phyloP scores from a whole-genome alignment of 2,329 filamentous ascomycete genomes.

The Colletotrichum karsti region DNA sequence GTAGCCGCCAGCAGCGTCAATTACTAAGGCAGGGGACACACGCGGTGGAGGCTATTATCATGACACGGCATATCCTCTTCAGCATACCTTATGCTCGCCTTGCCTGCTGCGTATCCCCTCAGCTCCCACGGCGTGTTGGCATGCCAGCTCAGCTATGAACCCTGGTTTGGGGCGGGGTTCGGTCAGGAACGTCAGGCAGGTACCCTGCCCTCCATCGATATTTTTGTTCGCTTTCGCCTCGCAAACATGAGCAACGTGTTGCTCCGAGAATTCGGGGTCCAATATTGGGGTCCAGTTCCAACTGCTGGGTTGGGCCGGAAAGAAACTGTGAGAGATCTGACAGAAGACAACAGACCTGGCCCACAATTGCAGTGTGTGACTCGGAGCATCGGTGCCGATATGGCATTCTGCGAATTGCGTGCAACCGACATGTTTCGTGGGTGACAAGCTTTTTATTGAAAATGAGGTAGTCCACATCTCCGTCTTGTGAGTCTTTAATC shows the following conservation, averaged over 20 bases:
- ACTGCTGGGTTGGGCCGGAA: constrained; percentile 5
- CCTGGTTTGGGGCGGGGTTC: not conserved
- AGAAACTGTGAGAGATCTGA: not conserved
- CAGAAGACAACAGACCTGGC: not conserved
- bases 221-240: not conserved
- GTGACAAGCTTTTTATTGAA: not conserved
- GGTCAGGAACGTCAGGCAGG: not conserved
- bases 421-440: not conserved
- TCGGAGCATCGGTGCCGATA: not conserved
- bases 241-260: not conserved
- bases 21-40: not conserved
- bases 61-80: not conserved
- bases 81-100: not conserved
- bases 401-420: not conserved
- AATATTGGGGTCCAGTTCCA: not conserved
- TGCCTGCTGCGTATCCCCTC: not conserved
- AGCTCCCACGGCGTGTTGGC: not conserved
- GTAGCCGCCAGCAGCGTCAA: not conserved
- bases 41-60: not conserved
- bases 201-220: not conserved
- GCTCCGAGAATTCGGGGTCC: constrained; percentile 11
- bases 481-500: no score
- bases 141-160: constrained; percentile 6
- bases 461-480: no score
- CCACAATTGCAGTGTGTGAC: constrained; percentile 16